Conservation (phyloP, 1,139 yeast genomes). For the Pneumocystis sp. region DNA sequence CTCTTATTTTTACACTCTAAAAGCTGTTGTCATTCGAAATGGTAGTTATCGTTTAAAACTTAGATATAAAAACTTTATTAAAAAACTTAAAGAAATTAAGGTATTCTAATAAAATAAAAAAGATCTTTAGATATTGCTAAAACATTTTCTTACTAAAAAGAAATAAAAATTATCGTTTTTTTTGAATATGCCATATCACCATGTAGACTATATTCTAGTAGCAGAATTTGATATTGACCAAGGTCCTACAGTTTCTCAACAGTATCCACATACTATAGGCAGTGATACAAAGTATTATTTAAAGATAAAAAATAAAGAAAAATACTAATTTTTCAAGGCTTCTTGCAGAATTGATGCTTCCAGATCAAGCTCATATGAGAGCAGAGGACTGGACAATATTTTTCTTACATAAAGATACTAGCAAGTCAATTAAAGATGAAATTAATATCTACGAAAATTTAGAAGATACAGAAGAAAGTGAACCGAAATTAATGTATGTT, state of each 20-base stretch:
- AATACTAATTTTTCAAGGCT: slow-evolving; percentile 1
- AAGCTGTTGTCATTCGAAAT: neutral
- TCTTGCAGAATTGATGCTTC: slow-evolving; percentile 43
- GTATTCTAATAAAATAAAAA: neutral
- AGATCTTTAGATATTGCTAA: neutral
- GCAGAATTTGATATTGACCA: slow-evolving; percentile 51
- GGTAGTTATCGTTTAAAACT: neutral
- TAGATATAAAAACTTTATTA: neutral
- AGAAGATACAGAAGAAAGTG: slow-evolving; percentile 18
- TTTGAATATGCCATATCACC: neutral
- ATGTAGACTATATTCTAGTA: slow-evolving; percentile 26
- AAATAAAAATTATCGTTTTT: neutral
- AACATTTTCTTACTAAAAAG: neutral
- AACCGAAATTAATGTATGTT: slow-evolving; percentile 35
- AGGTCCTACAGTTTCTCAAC: slow-evolving; percentile 42
- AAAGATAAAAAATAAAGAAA: slow-evolving; percentile 4
- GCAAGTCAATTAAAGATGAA: slow-evolving; percentile 1
- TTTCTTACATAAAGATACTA: slow-evolving; percentile 28
- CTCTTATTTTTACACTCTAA: neutral
- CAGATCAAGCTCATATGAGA: slow-evolving; percentile 49
- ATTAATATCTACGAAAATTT: slow-evolving; percentile 17
- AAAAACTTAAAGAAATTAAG: neutral
- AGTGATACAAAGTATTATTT: slow-evolving; percentile 26
- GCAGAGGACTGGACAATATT: slow-evolving; percentile 48
- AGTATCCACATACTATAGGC: slow-evolving; percentile 37